Conservation (phyloP, 2,329 filamentous ascomycete genomes). For the Aureobasidium sp. region DNA sequence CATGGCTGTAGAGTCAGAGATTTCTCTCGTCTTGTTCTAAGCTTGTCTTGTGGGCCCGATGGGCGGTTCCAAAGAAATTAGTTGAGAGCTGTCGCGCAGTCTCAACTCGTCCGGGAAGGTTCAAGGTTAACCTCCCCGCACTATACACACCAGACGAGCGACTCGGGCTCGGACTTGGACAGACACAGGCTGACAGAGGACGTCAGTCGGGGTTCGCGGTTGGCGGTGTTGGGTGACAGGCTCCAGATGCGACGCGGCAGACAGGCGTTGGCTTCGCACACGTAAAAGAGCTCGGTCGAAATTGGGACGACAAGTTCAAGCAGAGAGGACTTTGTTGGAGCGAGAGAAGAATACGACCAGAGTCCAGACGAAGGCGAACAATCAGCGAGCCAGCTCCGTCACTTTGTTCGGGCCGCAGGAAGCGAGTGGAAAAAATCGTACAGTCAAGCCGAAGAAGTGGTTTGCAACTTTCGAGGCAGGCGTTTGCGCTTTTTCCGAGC, state of each 20-base stretch:
- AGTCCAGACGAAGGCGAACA: conserved; percentile 4
- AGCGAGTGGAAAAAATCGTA: background rate
- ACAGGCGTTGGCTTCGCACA: conserved; percentile 4
- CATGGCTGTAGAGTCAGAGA: background rate
- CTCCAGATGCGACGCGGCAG: background rate
- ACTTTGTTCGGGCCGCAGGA: conserved; percentile 1
- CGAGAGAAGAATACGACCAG: conserved; percentile 10
- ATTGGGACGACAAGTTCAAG: background rate
- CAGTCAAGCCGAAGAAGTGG: background rate
- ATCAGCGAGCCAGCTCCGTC: conserved; percentile 7
- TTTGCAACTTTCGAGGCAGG: conserved; percentile 1
- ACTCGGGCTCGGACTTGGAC: background rate
- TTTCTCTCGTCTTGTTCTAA: conserved; percentile 64
- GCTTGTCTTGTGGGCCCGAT: conserved; percentile 58
- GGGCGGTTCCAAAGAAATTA: conserved; percentile 6
- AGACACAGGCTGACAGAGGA: background rate
- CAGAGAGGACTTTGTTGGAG: background rate
- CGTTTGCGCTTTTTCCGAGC: conserved; percentile 6
- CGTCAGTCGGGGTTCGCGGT: background rate
- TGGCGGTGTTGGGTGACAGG: background rate
- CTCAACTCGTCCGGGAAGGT: conserved; percentile 12
- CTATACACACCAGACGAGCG: background rate
- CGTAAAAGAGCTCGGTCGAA: background rate
- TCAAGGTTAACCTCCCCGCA: conserved; percentile 10
- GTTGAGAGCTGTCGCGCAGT: conserved; percentile 10